These are phyloP conservation scores for Pyricularia pennisetigena DNA, from an alignment of 2,329 filamentous ascomycete species.

Conservation along the genomic window DNA sequence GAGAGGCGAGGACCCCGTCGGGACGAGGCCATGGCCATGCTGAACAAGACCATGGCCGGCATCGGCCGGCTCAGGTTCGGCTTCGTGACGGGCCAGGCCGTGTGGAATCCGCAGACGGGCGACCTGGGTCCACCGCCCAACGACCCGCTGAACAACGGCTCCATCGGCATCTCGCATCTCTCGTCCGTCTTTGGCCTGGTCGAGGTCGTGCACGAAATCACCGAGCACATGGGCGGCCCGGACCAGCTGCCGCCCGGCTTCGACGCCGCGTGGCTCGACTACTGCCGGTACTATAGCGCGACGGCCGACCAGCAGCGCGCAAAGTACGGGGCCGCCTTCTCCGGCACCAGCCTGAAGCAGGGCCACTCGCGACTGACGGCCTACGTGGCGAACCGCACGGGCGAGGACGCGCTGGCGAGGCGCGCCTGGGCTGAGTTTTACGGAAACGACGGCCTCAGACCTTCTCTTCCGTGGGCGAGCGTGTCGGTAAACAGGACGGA, in stretches of 20 bases:
- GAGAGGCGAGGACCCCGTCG: constrained; percentile 43
- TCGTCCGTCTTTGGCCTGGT: constrained; percentile 48
- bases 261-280: constrained; percentile 46
- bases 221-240: constrained; percentile 35
- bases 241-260: constrained; percentile 33
- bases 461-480: constrained; percentile 24
- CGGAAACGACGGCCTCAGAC: constrained; percentile 33
- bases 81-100: constrained; percentile 45
- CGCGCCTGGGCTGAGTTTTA: constrained; percentile 47
- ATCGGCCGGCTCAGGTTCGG: constrained; percentile 47
- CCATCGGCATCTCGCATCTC: constrained; percentile 43
- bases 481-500: constrained; percentile 29
- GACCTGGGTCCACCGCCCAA: constrained; percentile 39
- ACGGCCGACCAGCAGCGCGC: constrained; percentile 35
- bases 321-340: constrained; percentile 37
- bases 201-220: constrained; percentile 46
- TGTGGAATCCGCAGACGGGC: constrained; percentile 40
- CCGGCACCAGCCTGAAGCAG: constrained; percentile 38
- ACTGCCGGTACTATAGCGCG: constrained; percentile 48
- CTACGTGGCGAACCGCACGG: constrained; percentile 32
- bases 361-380: constrained; percentile 50
- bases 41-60: constrained; percentile 36
- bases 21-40: constrained; percentile 39
- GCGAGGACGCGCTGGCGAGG: constrained; percentile 27
- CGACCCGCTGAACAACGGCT: constrained; percentile 40